Base-by-base conservation (phyloP, 192 early-diverging fungal genomes). In the Coemansia reversa region DNA sequence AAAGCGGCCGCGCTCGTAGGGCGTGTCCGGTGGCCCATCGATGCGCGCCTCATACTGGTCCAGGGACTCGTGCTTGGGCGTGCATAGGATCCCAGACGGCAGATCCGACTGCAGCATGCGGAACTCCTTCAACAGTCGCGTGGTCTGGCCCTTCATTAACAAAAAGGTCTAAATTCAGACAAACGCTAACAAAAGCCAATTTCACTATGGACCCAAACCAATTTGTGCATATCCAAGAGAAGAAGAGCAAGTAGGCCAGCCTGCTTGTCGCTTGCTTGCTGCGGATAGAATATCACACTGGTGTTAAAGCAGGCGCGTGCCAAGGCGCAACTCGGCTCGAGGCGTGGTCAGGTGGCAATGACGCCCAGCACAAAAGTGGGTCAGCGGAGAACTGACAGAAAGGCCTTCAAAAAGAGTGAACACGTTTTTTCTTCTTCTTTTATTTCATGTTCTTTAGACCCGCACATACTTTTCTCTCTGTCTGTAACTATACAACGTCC, bases 1-100 rank as follows among this genome's bases (percentile, higher is more conserved):
- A 58, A 92, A 92, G 0, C 65, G 73, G 7, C 91, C 91, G 3
- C 66, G 65, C 33, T 81, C 82, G 61, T 89, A 92, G 4, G 91
- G 91, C 18, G 89, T 87, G 45, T 86, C 85, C 7, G 66, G 63
- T 5, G 88, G 89, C 20, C 90, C 90, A 32, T 74, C 65, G 30
- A 80, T 88, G 81, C 85, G 85, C 23, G 86, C 83, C 45, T 84
- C 80, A 58, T 87, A 78, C 49, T 72, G 79, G 20, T 83, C 68
- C 18, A 88, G 78, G 60, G 76, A 75, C 58, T 88, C 89, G 52
- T 84, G 77, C 25, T 82, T 58, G 19, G 87, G 89, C 51, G 87
- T 85, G 66, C 89, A 91, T 22, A 85, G 57, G 14, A 87, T 82
- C 1, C 85, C 87, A 9, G 79, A 72, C 0, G 86, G 86, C 7